Conservation (phyloP, 83 land plant genomes). For the Diphasiastrum complanatum region DNA sequence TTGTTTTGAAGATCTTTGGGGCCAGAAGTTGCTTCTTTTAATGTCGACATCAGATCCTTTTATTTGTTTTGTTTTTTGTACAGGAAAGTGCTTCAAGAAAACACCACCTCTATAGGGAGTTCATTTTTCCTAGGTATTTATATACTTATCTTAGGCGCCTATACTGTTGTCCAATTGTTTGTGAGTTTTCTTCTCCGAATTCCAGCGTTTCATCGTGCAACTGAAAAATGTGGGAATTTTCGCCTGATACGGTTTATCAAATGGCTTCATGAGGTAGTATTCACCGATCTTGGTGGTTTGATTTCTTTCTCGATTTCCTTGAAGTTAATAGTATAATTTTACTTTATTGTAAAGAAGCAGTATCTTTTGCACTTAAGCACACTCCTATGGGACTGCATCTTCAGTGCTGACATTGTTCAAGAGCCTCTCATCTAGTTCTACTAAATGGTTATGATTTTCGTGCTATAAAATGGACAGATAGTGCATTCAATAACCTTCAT, state of each 20-base stretch:
- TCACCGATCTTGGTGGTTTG: not conserved
- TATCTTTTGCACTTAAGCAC: constrained; percentile 4
- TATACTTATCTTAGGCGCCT: constrained; percentile 47
- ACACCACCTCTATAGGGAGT: constrained; percentile 14
- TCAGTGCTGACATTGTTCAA: not conserved
- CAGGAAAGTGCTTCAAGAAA: constrained; percentile 51
- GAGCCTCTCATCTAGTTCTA: too few species aligned
- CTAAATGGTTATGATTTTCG: too few species aligned
- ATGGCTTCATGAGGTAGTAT: constrained; percentile 83
- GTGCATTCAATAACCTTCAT: too few species aligned
- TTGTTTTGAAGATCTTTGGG: too few species aligned
- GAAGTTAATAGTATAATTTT: not conserved
- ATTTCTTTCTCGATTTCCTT: not conserved
- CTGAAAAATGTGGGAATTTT: constrained; percentile 57
- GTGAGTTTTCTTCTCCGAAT: constrained; percentile 58
- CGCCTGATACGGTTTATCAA: constrained; percentile 51
- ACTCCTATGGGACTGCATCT: not conserved
- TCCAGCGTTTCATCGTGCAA: constrained; percentile 60
- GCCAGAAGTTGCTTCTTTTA: too few species aligned
- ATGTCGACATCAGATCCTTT: too few species aligned
- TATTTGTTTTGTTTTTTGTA: not conserved
- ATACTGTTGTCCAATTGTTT: constrained; percentile 55
- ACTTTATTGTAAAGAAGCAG: not conserved
- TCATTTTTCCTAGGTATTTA: constrained; percentile 39
- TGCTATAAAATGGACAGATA: too few species aligned